Conservation (phyloP, 2,329 filamentous ascomycete species). For the Trichoderma gracile region DNA sequence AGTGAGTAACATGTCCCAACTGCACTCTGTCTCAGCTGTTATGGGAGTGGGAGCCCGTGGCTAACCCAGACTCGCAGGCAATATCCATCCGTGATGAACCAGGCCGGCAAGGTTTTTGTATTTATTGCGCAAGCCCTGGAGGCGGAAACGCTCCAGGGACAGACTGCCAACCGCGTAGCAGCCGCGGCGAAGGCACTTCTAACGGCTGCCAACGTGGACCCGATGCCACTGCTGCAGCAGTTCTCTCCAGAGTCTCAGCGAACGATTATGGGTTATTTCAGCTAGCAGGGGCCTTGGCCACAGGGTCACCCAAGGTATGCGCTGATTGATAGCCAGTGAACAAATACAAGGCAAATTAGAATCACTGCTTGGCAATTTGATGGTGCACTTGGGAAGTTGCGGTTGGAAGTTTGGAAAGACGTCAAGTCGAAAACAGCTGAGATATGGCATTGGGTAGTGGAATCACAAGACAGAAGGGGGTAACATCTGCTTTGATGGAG, state of each 20-base stretch:
- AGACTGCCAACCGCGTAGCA: constrained; percentile 76
- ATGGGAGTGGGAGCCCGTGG: background rate
- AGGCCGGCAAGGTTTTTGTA: constrained; percentile 79
- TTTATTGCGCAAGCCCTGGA: constrained; percentile 87
- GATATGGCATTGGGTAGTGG: background rate
- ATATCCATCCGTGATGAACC: constrained; percentile 76
- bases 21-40: background rate
- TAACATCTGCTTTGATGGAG: constrained; percentile 6
- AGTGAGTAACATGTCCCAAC: constrained; percentile 63
- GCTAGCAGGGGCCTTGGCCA: constrained; percentile 47
- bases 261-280: constrained; percentile 76
- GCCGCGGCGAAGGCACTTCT: constrained; percentile 77
- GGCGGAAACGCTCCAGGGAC: constrained; percentile 83
- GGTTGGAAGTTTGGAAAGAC: background rate
- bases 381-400: constrained; percentile 10
- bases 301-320: constrained; percentile 14
- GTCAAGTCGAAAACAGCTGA: background rate
- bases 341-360: constrained; percentile 5
- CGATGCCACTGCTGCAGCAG: constrained; percentile 70
- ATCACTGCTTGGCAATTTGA: background rate
- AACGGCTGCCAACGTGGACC: constrained; percentile 70
- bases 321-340: constrained; percentile 1
- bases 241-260: constrained; percentile 80
- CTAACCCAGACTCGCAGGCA: constrained; percentile 58
- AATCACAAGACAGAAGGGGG: constrained; percentile 2